Evolutionary conservation across 2,329 filamentous ascomycete species (phyloP).

Genomic region (Botryotinia calthae): DNA sequence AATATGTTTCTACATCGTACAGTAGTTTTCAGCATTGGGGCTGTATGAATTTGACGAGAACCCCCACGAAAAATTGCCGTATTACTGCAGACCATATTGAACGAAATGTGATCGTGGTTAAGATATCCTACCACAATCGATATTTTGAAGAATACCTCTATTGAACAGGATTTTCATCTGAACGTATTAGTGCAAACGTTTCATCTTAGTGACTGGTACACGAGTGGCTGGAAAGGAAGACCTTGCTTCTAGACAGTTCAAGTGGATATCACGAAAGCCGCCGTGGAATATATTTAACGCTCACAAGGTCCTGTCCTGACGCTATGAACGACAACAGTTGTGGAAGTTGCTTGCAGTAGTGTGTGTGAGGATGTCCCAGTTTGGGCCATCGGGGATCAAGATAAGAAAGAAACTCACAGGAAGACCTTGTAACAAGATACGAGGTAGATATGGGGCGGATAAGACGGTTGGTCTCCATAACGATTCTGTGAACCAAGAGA

Average conservation of each 20-base stretch:
- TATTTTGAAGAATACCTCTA: neutral
- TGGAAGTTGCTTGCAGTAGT: neutral
- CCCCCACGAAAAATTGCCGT: neutral
- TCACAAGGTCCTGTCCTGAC: neutral
- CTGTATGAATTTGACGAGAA: neutral
- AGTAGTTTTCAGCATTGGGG: neutral
- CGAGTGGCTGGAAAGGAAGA: neutral
- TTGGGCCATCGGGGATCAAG: neutral
- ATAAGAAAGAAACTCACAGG: neutral
- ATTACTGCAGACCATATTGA: neutral
- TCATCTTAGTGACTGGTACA: neutral
- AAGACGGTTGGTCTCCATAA: neutral
- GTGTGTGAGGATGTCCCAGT: neutral
- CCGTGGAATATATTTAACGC: neutral
- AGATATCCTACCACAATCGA: neutral
- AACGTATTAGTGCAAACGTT: neutral
- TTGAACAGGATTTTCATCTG: neutral
- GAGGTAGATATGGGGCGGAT: neutral
- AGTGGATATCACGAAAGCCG: slow-evolving; percentile 3
- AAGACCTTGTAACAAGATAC: neutral
- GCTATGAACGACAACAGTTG: neutral
- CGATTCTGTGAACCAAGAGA: neutral
- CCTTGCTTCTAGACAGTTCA: neutral
- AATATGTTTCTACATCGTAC: neutral
- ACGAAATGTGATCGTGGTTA: neutral